Percentiles rank a stretch among this genome's conserved stretches.
phyloP scores from a whole-genome alignment of 2,329 filamentous ascomycete species.

The Alternaria sp. region DNA sequence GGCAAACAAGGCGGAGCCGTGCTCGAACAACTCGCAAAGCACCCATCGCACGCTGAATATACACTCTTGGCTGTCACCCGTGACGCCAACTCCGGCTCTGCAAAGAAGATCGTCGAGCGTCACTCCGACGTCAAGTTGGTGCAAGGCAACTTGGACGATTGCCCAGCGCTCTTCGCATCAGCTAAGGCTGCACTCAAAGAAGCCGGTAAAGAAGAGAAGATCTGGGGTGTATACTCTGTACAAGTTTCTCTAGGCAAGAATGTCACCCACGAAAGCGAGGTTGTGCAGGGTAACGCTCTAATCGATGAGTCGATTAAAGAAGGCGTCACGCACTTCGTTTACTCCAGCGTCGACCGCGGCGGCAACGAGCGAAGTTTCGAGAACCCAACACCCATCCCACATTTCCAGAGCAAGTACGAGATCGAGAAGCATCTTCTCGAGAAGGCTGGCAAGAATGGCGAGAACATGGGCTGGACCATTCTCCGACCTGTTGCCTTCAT shows the following conservation, averaged over 20 bases:
- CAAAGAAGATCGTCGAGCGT: constrained; percentile 58
- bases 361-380: constrained; percentile 62
- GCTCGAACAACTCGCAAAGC: constrained; percentile 52
- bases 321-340: constrained; percentile 68
- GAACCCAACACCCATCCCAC: constrained; percentile 60
- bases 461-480: constrained; percentile 67
- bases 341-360: constrained; percentile 70
- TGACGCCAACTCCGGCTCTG: constrained; percentile 60
- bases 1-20: constrained; percentile 59
- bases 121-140: constrained; percentile 63
- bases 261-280: constrained; percentile 56
- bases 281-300: constrained; percentile 65
- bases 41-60: constrained; percentile 48
- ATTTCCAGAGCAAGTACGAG: constrained; percentile 68
- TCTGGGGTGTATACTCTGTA: constrained; percentile 71
- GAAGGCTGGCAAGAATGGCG: constrained; percentile 51
- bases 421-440: constrained; percentile 69
- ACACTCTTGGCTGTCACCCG: constrained; percentile 69
- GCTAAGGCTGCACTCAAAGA: constrained; percentile 50
- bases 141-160: constrained; percentile 65
- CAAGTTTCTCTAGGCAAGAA: constrained; percentile 59
- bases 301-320: constrained; percentile 65
- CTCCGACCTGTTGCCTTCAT: constrained; percentile 70
- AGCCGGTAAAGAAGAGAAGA: constrained; percentile 43
- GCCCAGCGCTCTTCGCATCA: constrained; percentile 59